Base-by-base conservation (phyloP, 495 filamentous ascomycete genomes). In the Pseudevernia furfuracea region DNA sequence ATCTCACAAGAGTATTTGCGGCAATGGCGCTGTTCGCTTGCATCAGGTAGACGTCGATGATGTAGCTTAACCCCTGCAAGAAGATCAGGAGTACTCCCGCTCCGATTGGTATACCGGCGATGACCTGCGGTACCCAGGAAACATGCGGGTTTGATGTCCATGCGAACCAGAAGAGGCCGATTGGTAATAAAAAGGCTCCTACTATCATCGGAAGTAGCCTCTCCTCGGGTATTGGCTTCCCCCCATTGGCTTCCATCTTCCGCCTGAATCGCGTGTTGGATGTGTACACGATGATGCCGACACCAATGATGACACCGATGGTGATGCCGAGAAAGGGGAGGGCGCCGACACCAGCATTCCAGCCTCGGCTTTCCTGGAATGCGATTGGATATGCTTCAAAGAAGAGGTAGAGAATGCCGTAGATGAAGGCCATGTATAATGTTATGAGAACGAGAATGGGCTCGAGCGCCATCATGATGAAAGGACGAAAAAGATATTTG, bases 251-350 rank as follows among this genome's bases (percentile, higher is more conserved):
- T 25, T 64, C 28, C n/a, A 72, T 48, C 23, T 65, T 68, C 11
- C 62, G 67, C 36, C 61, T 66, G 39, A 68, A 74, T 1, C 71
- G 71, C 25, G 71, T 72, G 61, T 81, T 79, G 48, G 83, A 74
- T 52, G 67, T 80, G 43, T 75, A 70, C 32, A 82, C 72, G 21
- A 80, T 81, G 39, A 85, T 75, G 28, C 76, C 76, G 36, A 76
- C 74, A 6, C 74, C 79, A 11, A 80, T 30, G 32, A 77, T 48
- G 62, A 80, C 78, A 10, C 81, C 83, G n/a, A 82, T 58, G 30
- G 75, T 75, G n/a, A 79, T 76, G 21, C 79, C 77, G 14, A 86
- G 76, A 38, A 86, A 79, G 6, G 84, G 81, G 75, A 86, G 70
- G 8, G 77, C 71, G 5, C 74, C 76, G 2, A 80, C 64, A 15